Evolutionary conservation across 2,329 filamentous ascomycete species (phyloP), one percentile per base, ranked within the genome.

Genomic region (Helotiales sp.): DNA sequence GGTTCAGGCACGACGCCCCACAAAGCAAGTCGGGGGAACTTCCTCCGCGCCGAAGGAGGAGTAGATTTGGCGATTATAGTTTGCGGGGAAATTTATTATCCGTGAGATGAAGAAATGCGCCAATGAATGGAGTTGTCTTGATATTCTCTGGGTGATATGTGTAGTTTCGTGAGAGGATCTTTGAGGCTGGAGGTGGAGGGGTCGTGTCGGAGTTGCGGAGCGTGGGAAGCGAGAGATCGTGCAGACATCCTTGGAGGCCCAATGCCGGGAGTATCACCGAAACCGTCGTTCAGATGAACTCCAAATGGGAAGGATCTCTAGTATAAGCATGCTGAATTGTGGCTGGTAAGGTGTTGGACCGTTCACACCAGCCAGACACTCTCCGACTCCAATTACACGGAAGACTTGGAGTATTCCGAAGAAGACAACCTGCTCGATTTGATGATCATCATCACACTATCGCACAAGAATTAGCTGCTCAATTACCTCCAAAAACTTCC

Each of bases 41-140:
- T 13, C 24, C 24, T 57, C 54, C 54, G 54, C 27, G 19, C 15
- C n/a, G 22, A 29, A 33, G 4, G 31, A 52, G 10, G 27, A 36
- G 15, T 47, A 52, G 22, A 25, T 10, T 6, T 25, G 13, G 22
- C 31, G 30, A 54, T 54, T 38, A 48, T 31, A 33, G 2, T 49
- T 15, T 55, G 52, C 52, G 52, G 52, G 44, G 52, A 55, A 49
- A 55, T 30, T 25, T 22, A 49, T 30, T 55, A 49, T 49, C 42
- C 42, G 44, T 46, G 31, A 42, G 1, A n/a, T 24, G 52, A 55
- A 31, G 52, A 55, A 22, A 55, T 49, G 42, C 19, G 30, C 52
- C 52, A 55, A 49, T 55, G 46, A n/a, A 31, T 30, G 19, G 27
- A 19, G 9, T 31, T 31, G 17, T 13, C 12, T 27, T 27, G 2